Conservation (phyloP, 805 yeast species). For the Yarrowia phangngaensis region DNA sequence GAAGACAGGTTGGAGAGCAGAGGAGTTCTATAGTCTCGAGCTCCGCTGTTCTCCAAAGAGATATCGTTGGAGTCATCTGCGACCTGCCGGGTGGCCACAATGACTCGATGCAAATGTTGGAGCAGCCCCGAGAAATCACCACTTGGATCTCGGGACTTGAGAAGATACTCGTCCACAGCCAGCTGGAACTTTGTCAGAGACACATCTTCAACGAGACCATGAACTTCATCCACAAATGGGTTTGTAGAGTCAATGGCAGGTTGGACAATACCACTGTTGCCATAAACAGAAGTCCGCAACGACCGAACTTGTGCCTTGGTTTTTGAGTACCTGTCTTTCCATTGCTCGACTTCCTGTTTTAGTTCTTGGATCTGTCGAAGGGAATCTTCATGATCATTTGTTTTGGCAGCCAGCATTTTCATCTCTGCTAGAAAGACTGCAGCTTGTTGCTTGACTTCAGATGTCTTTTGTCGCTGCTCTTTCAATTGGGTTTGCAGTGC, state of each 20-base stretch:
- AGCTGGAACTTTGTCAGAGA: constrained; percentile 37
- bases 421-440: constrained; percentile 42
- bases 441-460: constrained; percentile 31
- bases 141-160: constrained; percentile 34
- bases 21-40: constrained; percentile 16
- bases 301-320: constrained; percentile 36
- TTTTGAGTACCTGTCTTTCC: constrained; percentile 39
- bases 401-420: constrained; percentile 39
- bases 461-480: constrained; percentile 28
- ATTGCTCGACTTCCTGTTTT: constrained; percentile 39
- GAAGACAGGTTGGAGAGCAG: constrained; percentile 35
- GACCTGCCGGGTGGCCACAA: constrained; percentile 37
- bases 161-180: constrained; percentile 39
- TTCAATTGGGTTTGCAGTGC: constrained; percentile 3
- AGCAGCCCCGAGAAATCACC: constrained; percentile 34
- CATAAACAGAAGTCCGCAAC: constrained; percentile 32
- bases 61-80: constrained; percentile 33
- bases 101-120: constrained; percentile 38
- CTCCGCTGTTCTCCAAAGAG: constrained; percentile 8
- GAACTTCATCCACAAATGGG: constrained; percentile 28
- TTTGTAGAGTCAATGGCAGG: constrained; percentile 22
- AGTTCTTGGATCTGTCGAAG: constrained; percentile 34
- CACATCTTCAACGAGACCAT: constrained; percentile 36
- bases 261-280: constrained; percentile 26
- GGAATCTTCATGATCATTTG: constrained; percentile 31